Percentiles rank a stretch among this genome's conserved stretches.
These are phyloP conservation scores for Beauveria bassiana DNA, from an alignment of 2,329 filamentous ascomycete species.

Conservation along the genomic window DNA sequence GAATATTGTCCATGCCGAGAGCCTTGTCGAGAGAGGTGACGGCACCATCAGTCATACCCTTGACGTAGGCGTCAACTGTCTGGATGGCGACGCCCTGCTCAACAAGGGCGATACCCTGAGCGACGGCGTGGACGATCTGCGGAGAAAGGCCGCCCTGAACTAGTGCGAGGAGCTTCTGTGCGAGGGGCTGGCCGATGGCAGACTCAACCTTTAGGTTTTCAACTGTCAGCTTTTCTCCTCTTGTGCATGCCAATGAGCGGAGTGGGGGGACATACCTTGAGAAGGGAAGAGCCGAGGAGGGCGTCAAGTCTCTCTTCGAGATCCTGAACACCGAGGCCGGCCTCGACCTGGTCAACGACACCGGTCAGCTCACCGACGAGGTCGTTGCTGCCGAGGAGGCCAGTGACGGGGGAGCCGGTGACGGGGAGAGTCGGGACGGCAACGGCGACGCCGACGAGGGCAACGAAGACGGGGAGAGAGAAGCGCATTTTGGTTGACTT, in stretches of 20 bases:
- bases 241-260: background rate
- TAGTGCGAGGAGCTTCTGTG: slow-evolving; percentile 17
- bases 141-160: slow-evolving; percentile 13
- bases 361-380: slow-evolving; percentile 12
- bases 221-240: background rate
- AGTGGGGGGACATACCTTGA: slow-evolving; percentile 13
- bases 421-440: slow-evolving; percentile 10
- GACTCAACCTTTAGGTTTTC: slow-evolving; percentile 14
- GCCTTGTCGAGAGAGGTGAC: slow-evolving; percentile 15
- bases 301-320: slow-evolving; percentile 16
- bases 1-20: slow-evolving; percentile 15
- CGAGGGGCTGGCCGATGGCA: slow-evolving; percentile 15
- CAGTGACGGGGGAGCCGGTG: slow-evolving; percentile 2
- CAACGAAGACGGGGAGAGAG: slow-evolving; percentile 14
- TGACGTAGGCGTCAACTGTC: slow-evolving; percentile 17
- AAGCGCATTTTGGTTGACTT: slow-evolving; percentile 16
- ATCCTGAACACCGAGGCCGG: slow-evolving; percentile 12
- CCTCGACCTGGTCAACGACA: slow-evolving; percentile 14
- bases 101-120: slow-evolving; percentile 18
- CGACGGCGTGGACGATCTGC: slow-evolving; percentile 16
- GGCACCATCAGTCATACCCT: slow-evolving; percentile 15
- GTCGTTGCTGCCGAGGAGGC: slow-evolving; percentile 8
- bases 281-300: slow-evolving; percentile 14
- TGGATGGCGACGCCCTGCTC: slow-evolving; percentile 16
- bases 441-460: slow-evolving; percentile 14